Conservation (phyloP, 345 rosid species). For the Rhodamnia argentea region DNA sequence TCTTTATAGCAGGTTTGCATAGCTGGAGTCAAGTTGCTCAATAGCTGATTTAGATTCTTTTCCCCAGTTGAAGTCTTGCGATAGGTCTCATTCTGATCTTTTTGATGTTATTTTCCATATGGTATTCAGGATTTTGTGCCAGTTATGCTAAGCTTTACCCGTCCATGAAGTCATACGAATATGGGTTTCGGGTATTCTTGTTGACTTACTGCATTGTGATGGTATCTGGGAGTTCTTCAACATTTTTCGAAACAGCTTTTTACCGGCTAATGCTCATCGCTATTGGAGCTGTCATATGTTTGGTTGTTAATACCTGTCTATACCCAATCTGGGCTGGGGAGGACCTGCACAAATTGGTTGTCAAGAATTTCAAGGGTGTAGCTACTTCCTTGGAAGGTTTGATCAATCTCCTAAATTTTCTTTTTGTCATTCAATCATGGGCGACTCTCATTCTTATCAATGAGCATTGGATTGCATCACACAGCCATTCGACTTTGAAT, state of each 20-base stretch:
- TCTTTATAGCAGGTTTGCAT: conserved; percentile 65
- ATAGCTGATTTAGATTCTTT: neutral
- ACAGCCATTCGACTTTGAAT: neutral
- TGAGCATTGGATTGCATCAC: neutral
- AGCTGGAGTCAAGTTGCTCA: neutral
- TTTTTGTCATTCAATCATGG: neutral
- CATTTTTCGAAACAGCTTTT: conserved; percentile 42
- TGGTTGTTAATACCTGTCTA: conserved; percentile 48
- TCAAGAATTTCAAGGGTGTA: conserved; percentile 58
- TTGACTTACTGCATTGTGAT: conserved; percentile 81
- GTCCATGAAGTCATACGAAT: conserved; percentile 64
- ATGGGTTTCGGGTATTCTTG: conserved; percentile 79
- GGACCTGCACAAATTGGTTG: conserved; percentile 77
- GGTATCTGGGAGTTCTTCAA: conserved; percentile 57
- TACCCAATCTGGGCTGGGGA: conserved; percentile 89
- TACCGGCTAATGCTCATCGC: conserved; percentile 54
- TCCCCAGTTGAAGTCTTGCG: neutral
- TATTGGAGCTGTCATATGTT: conserved; percentile 53
- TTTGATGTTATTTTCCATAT: neutral
- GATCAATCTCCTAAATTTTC: neutral
- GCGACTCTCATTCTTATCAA: neutral
- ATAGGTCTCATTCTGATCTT: neutral
- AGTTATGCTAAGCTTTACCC: conserved; percentile 66
- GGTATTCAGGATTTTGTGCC: conserved; percentile 43
- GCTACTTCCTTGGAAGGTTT: conserved; percentile 79